Conservation (phyloP, 768 basidiomycete genomes). For the Mycena indigotica region DNA sequence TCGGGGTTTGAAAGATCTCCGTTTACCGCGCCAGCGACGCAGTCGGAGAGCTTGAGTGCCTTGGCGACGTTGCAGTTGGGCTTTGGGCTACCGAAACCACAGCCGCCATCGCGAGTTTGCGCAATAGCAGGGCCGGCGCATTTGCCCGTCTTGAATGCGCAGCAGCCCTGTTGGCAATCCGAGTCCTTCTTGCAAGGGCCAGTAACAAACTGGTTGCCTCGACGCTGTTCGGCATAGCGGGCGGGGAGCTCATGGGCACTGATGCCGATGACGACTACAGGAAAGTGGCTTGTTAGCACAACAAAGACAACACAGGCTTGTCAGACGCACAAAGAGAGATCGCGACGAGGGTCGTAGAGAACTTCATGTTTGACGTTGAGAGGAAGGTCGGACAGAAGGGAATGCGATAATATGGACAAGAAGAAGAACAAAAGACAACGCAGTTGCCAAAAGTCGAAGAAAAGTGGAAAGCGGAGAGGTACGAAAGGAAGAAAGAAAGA, state of each 20-base stretch:
- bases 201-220: conserved; percentile 26
- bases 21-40: not conserved
- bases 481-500: not conserved
- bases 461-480: not conserved
- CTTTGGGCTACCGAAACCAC: conserved; percentile 20
- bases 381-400: not conserved
- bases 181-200: conserved; percentile 23
- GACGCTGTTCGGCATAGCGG: conserved; percentile 12
- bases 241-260: conserved; percentile 11
- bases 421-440: conserved; percentile 11
- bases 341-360: conserved; percentile 15
- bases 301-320: not conserved
- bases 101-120: conserved; percentile 23
- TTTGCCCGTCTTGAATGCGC: conserved; percentile 23
- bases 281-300: not conserved
- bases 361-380: conserved; percentile 8
- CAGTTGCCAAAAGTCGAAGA: conserved; percentile 9
- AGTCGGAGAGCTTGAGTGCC: not conserved
- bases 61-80: conserved; percentile 18
- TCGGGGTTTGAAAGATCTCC: not conserved
- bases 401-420: not conserved
- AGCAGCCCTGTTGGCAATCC: conserved; percentile 24
- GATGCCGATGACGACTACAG: conserved; percentile 8
- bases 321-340: conserved; percentile 8
- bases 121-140: conserved; percentile 24